Conservation (phyloP, 495 filamentous ascomycete species). For the Xanthoparmelia taractica region DNA sequence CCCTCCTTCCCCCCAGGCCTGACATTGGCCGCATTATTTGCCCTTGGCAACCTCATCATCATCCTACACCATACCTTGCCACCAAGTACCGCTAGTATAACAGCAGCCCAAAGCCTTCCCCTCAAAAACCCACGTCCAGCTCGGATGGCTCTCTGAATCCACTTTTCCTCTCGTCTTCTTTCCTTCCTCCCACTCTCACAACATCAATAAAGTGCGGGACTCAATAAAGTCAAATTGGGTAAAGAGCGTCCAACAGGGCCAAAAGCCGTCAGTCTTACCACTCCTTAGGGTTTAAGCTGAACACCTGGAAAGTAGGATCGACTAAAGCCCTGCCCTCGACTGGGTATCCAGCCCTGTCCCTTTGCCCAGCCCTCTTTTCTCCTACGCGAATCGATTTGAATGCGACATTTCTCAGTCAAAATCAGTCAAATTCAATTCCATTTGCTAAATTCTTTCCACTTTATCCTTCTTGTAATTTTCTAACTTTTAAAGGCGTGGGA, state of each 20-base stretch:
- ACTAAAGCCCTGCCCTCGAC: constrained; percentile 13
- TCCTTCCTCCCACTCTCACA: background rate
- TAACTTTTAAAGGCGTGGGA: constrained; percentile 22
- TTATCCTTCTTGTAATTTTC: constrained; percentile 14
- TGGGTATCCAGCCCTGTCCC: constrained; percentile 17
- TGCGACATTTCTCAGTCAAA: constrained; percentile 16
- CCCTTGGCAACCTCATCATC: too few species aligned
- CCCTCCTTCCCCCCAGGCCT: too few species aligned
- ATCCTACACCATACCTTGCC: constrained; percentile 1
- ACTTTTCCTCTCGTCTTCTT: background rate
- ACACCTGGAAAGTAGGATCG: background rate
- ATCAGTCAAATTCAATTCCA: constrained; percentile 9
- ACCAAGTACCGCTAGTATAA: background rate
- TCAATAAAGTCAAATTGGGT: constrained; percentile 20
- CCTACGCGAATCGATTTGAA: constrained; percentile 19
- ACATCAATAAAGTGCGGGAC: constrained; percentile 14
- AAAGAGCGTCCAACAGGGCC: constrained; percentile 9
- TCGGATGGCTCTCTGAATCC: background rate
- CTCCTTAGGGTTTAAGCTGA: constrained; percentile 5
- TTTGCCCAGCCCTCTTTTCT: constrained; percentile 16
- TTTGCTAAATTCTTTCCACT: constrained; percentile 11
- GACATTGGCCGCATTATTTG: too few species aligned
- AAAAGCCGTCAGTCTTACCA: constrained; percentile 11
- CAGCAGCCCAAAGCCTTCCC: background rate
- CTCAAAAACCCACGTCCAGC: background rate